phyloP scores from a whole-genome alignment of 2,329 filamentous ascomycete species.

The Trichoderma polysporum region DNA sequence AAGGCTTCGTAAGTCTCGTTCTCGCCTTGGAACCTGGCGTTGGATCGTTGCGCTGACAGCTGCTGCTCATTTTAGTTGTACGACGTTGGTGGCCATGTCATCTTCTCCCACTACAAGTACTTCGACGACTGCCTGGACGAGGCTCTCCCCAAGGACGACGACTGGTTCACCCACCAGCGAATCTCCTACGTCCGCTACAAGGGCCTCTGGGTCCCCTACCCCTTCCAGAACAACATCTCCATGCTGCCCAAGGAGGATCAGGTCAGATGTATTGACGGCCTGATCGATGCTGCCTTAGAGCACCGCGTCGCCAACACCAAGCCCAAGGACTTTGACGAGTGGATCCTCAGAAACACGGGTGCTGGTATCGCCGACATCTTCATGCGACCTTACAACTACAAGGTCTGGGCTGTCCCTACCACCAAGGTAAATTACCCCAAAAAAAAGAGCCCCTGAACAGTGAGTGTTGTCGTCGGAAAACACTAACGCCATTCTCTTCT shows the following conservation, averaged over 20 bases:
- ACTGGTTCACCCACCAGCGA: conserved; percentile 98
- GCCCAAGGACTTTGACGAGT: conserved; percentile 96
- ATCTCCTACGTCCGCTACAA: conserved; percentile 99
- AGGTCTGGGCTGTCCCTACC: conserved; percentile 98
- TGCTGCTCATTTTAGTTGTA: conserved; percentile 65
- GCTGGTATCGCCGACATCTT: conserved; percentile 88
- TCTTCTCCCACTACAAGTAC: conserved; percentile 99
- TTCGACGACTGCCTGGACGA: conserved; percentile 99
- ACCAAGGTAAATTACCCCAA: conserved; percentile 87
- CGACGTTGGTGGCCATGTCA: conserved; percentile 97
- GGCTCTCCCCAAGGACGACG: conserved; percentile 86
- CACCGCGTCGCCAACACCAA: conserved; percentile 84
- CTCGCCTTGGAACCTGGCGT: conserved; percentile 8
- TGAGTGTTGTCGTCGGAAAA: too few relatives aligned
- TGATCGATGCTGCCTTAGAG: conserved; percentile 92
- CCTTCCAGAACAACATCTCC: conserved; percentile 99
- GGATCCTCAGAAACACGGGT: conserved; percentile 92
- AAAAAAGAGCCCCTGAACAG: too few relatives aligned
- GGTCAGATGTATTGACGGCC: conserved; percentile 87
- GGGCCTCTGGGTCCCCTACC: conserved; percentile 94
- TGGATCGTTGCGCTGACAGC: conserved; percentile 1
- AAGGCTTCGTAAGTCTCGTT: conserved; percentile 82
- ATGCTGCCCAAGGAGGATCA: conserved; percentile 97
- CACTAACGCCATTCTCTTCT: neutral
- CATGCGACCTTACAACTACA: conserved; percentile 99